Percentiles rank a stretch among this genome's conserved stretches.
phyloP scores from a whole-genome alignment of 75 land plant species.

The Picea glauca region DNA sequence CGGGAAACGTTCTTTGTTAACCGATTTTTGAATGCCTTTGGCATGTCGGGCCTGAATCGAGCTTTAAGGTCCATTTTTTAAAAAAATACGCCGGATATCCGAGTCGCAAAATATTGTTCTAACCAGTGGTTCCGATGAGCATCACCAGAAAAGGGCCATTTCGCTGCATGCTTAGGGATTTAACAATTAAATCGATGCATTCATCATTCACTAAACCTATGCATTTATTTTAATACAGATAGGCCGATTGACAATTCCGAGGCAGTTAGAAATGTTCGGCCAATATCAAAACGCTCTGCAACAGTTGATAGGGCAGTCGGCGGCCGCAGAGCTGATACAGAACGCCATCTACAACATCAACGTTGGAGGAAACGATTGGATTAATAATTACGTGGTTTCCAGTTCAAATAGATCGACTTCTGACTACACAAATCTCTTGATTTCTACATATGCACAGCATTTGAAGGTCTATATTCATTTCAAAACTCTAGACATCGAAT shows the following conservation, averaged over 20 bases:
- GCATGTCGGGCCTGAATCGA: no score
- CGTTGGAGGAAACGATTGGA: conserved; percentile 35
- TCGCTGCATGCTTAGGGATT: no score
- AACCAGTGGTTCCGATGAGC: no score
- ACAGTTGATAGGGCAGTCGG: conserved; percentile 14
- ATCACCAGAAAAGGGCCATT: no score
- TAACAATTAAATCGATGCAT: no score
- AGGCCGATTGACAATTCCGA: conserved; percentile 22
- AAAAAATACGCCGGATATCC: no score
- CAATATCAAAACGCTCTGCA: conserved; percentile 14
- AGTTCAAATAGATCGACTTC: conserved; percentile 6
- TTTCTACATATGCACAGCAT: conserved; percentile 12
- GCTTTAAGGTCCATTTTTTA: no score
- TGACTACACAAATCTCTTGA: conserved; percentile 15
- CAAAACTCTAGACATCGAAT: background rate
- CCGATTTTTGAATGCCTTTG: no score
- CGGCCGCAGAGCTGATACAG: conserved; percentile 16
- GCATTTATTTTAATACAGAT: background rate
- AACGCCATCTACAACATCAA: conserved; percentile 18
- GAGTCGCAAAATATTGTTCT: no score
- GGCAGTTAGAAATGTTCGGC: conserved; percentile 22
- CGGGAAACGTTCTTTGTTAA: no score
- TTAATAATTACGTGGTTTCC: conserved; percentile 29
- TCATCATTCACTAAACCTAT: background rate
- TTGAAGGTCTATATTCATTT: conserved; percentile 11